Conservation (phyloP, 2,329 filamentous ascomycete species). For the Xylaria sp. region DNA sequence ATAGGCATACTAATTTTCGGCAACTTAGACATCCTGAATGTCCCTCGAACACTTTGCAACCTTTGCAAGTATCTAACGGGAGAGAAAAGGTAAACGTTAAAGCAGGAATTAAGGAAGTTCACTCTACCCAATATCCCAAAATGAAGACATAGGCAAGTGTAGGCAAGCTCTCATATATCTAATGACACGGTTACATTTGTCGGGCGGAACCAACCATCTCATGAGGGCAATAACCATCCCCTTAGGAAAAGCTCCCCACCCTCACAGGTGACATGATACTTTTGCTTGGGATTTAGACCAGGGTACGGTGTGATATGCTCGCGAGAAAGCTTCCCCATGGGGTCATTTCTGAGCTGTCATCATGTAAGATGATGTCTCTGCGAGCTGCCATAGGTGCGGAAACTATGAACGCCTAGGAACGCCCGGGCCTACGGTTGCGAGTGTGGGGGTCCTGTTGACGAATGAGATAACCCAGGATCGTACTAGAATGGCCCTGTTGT, state of each 20-base stretch:
- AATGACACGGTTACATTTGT: constrained; percentile 39
- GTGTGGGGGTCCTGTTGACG: constrained; percentile 10
- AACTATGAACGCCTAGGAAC: constrained; percentile 11
- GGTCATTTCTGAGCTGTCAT: constrained; percentile 7
- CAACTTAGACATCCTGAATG: constrained; percentile 45
- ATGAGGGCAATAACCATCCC: not conserved
- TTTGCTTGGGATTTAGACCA: not conserved
- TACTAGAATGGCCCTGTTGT: constrained; percentile 1
- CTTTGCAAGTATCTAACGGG: constrained; percentile 21
- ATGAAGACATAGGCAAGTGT: constrained; percentile 25
- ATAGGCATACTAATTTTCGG: constrained; percentile 47
- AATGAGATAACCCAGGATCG: constrained; percentile 21
- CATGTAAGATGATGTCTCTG: not conserved
- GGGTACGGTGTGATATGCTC: constrained; percentile 20
- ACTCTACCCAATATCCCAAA: constrained; percentile 5
- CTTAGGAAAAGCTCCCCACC: constrained; percentile 23
- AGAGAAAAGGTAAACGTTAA: constrained; percentile 12
- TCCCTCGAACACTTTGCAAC: constrained; percentile 30
- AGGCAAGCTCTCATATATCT: constrained; percentile 44
- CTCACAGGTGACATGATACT: constrained; percentile 7
- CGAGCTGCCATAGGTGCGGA: constrained; percentile 38
- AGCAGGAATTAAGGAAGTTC: constrained; percentile 24
- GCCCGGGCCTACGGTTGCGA: not conserved
- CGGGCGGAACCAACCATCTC: constrained; percentile 34
- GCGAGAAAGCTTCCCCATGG: no score